Conservation (phyloP, 2,329 filamentous ascomycete genomes). For the Xylariaceae sp. region DNA sequence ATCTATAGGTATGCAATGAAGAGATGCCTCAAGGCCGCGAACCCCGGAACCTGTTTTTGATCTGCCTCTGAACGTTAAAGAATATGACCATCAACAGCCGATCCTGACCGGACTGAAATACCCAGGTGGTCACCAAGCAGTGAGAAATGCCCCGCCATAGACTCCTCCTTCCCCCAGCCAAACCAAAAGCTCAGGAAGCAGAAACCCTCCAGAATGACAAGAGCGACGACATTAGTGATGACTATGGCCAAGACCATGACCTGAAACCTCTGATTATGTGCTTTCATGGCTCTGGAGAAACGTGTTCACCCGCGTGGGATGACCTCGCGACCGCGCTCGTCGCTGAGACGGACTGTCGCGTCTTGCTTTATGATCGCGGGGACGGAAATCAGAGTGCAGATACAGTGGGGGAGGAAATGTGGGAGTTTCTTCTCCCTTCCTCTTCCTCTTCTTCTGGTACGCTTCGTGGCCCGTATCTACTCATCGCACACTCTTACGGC, state of each 20-base stretch:
- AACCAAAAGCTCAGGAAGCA: too few relatives aligned
- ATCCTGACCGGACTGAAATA: too few relatives aligned
- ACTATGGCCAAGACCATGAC: neutral
- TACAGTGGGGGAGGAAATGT: slow-evolving; percentile 17
- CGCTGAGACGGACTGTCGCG: slow-evolving; percentile 14
- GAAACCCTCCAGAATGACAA: too few relatives aligned
- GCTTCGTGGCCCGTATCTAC: slow-evolving; percentile 21
- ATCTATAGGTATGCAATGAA: too few relatives aligned
- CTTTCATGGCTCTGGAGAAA: slow-evolving; percentile 30
- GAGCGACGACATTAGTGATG: too few relatives aligned
- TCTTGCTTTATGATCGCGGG: slow-evolving; percentile 25
- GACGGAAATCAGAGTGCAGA: slow-evolving; percentile 10
- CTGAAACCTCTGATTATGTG: slow-evolving; percentile 25
- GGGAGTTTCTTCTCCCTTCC: slow-evolving; percentile 11
- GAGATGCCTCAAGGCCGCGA: too few relatives aligned
- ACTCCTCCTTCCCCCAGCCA: too few relatives aligned
- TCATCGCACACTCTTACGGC: slow-evolving; percentile 30
- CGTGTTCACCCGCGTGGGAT: slow-evolving; percentile 26
- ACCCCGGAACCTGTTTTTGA: too few relatives aligned
- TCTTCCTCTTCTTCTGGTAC: neutral
- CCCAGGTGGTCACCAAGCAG: too few relatives aligned
- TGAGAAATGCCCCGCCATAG: too few relatives aligned
- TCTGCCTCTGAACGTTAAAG: too few relatives aligned
- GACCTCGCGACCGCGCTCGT: slow-evolving; percentile 16
- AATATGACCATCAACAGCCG: too few relatives aligned